Conservation (phyloP, 176 grass and related monocot species). For the Typha latifolia region DNA sequence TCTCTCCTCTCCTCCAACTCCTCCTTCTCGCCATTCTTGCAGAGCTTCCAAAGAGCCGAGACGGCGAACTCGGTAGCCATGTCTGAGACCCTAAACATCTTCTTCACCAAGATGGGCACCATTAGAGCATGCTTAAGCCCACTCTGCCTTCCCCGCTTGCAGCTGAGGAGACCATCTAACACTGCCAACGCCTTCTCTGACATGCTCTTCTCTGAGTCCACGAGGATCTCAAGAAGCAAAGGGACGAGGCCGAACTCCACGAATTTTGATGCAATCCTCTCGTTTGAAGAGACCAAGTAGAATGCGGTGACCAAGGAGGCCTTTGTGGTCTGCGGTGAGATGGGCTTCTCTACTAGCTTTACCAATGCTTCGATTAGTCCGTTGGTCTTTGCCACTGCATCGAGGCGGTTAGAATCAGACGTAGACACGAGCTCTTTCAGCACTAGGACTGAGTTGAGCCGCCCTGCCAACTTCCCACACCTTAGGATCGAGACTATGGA, state of each 20-base stretch:
- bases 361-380: slow-evolving; percentile 36
- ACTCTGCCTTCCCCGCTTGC: slow-evolving; percentile 21
- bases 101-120: slow-evolving; percentile 81
- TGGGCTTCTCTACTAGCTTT: slow-evolving; percentile 29
- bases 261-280: slow-evolving; percentile 21
- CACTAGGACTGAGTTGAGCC: slow-evolving; percentile 40
- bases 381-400: slow-evolving; percentile 15
- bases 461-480: slow-evolving; percentile 25
- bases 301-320: slow-evolving; percentile 58
- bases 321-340: slow-evolving; percentile 55
- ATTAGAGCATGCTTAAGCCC: slow-evolving; percentile 40
- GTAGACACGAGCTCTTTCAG: slow-evolving; percentile 55
- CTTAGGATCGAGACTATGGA: slow-evolving; percentile 36
- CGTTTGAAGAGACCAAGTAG: slow-evolving; percentile 36
- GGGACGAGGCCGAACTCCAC: slow-evolving; percentile 23
- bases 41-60: slow-evolving; percentile 82
- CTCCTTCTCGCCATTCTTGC: slow-evolving; percentile 23
- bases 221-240: slow-evolving; percentile 40
- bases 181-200: slow-evolving; percentile 64
- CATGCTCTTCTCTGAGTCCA: slow-evolving; percentile 59
- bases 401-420: slow-evolving; percentile 14
- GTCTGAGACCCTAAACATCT: slow-evolving; percentile 82
- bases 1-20: neutral
- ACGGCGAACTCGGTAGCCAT: slow-evolving; percentile 91
- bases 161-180: slow-evolving; percentile 39